phyloP scores from a whole-genome alignment of 192 early-diverging fungal species.

The Linnemannia hyalina region DNA sequence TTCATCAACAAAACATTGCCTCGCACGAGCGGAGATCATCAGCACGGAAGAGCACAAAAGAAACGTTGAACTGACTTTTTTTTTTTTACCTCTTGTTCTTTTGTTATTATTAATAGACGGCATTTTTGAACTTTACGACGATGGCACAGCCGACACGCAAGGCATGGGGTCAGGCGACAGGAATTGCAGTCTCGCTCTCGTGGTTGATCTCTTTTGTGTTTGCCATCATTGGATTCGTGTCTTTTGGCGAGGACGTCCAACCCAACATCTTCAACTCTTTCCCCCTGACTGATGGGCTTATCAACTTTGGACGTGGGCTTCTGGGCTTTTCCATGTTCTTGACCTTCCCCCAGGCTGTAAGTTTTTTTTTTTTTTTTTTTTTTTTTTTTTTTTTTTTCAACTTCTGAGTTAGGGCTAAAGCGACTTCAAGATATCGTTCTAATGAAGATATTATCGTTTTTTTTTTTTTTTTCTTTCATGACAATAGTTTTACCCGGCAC shows the following conservation, averaged over 20 bases:
- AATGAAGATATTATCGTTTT: no score
- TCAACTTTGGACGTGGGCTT: conserved; percentile 71
- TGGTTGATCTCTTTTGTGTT: conserved; percentile 71
- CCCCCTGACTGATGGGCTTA: conserved; percentile 64
- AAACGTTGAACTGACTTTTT: background rate
- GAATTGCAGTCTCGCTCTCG: conserved; percentile 62
- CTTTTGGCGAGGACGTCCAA: conserved; percentile 70
- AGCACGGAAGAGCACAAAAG: background rate
- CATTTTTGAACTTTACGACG: conserved; percentile 69
- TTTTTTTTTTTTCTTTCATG: conserved; percentile 5
- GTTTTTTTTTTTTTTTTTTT: background rate
- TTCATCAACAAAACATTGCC: background rate
- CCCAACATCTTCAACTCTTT: conserved; percentile 80
- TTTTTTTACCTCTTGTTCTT: background rate
- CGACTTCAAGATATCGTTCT: background rate
- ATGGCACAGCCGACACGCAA: conserved; percentile 58
- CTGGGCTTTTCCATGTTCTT: conserved; percentile 73
- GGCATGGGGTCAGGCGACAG: conserved; percentile 63
- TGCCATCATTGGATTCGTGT: conserved; percentile 70
- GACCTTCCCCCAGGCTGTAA: conserved; percentile 65
- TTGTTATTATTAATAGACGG: conserved; percentile 24
- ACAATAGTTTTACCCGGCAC: conserved; percentile 62
- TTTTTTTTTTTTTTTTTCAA: background rate
- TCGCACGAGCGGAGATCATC: background rate
- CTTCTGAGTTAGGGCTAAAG: no score